phyloP scores from a whole-genome alignment of 2,329 filamentous ascomycete genomes.

The Apiospora saccharicola region DNA sequence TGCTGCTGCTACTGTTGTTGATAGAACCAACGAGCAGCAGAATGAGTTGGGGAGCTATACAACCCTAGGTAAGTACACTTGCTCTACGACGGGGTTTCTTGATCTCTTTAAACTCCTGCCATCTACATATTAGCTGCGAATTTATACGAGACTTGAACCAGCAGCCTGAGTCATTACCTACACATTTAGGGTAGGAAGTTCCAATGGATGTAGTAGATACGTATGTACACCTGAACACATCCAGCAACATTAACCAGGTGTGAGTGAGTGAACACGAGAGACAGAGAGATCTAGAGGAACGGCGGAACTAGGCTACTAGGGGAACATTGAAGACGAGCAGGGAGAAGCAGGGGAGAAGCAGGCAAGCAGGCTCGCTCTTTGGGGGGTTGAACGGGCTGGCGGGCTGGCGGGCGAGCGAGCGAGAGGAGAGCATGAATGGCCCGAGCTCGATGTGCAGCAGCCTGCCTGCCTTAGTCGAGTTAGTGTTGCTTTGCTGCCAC shows the following conservation, averaged over 20 bases:
- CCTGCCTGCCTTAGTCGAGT: slow-evolving; percentile 12
- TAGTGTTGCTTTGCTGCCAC: background rate
- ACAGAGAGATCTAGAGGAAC: background rate
- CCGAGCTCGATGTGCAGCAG: slow-evolving; percentile 15
- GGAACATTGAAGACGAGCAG: background rate
- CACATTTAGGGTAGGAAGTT: background rate
- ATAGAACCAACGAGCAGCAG: background rate
- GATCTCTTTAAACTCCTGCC: background rate
- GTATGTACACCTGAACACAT: background rate
- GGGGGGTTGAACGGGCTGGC: background rate
- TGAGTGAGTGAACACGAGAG: background rate
- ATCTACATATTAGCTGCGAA: background rate
- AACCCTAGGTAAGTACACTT: background rate
- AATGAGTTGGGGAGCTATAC: background rate
- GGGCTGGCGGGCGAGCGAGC: background rate
- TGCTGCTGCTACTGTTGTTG: background rate
- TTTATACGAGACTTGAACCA: slow-evolving; percentile 1
- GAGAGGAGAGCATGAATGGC: background rate
- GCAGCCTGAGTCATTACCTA: slow-evolving; percentile 5
- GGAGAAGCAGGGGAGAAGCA: background rate
- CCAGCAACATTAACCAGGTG: background rate
- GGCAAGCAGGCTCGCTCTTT: background rate
- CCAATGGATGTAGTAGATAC: background rate
- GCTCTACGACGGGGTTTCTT: background rate
- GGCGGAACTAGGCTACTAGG: background rate